Evolutionary conservation across 2,329 filamentous ascomycete species (phyloP), one percentile per base, ranked within the genome.

Genomic region (Neofusicoccum ribis): DNA sequence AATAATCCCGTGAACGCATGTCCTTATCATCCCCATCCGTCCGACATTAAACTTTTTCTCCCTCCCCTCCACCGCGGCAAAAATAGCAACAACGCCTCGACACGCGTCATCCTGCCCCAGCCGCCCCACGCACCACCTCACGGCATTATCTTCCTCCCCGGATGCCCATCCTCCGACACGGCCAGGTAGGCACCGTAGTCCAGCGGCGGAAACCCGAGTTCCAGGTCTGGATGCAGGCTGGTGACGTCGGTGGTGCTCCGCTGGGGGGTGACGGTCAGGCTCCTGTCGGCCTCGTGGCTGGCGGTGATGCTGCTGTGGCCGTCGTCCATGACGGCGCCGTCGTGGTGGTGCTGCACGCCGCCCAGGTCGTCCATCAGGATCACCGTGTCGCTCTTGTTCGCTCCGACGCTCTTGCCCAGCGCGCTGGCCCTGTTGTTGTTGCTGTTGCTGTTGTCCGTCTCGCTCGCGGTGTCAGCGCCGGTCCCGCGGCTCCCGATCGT

Each of bases 291-390:
- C 37, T 43, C 52, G 20, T 31, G 52, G 37, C 41, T n/a, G 8
- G 41, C 41, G 12, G 31, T 31, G 39, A 43, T 12, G 12, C 54
- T 46, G 27, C 36, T 41, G 39, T 46, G 31, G 20, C 27, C 54
- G 15, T 59, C 54, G 15, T 14, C 23, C 34, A 5, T 1, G 20
- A 7, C 54, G 51, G 8, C n/a, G 41, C 12, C 17, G 43, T 17
- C n/a, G 15, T 23, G 4, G 27, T 34, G 27, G 15, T 23, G 4
- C 15, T 34, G 27, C 27, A 7, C 27, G 14, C 41, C 37, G 15
- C 54, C n/a, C 39, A 59, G n/a, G n/a, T 59, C 54, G 27, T 59
- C 54, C 54, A 59, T 59, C 54, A 59, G 27, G 41, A 59, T 59
- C 12, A 46, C 41, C 3, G 54, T 59, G n/a, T 59, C 54, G 39